Percentiles rank a stretch among this genome's conserved stretches.
phyloP scores from a whole-genome alignment of 139 green algal genomes.

The Zygnema circumcarinatum region DNA sequence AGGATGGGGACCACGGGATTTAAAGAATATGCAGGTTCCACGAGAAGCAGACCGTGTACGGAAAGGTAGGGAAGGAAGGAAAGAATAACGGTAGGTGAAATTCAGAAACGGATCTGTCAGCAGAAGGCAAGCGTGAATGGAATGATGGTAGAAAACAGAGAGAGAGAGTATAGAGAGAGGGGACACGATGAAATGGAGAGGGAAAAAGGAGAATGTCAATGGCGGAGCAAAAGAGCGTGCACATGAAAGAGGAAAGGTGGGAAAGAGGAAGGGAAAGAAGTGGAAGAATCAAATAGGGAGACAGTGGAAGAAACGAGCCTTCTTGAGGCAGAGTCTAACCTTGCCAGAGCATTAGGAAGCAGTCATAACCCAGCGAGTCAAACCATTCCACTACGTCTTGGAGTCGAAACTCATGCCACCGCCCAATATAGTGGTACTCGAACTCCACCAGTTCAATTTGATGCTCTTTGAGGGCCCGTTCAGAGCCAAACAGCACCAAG shows the following conservation, averaged over 20 bases:
- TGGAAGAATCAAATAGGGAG: background rate
- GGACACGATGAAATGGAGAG: background rate
- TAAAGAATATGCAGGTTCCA: background rate
- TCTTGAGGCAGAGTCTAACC: background rate
- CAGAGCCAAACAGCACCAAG: background rate
- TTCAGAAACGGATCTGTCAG: background rate
- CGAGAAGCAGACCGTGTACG: background rate
- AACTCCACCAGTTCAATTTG: too few species aligned
- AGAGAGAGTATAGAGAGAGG: background rate
- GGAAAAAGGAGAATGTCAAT: background rate
- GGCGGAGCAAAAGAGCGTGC: background rate
- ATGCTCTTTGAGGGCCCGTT: background rate
- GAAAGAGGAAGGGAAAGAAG: conserved; percentile 26
- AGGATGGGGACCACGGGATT: background rate
- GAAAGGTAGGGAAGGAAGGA: too few species aligned
- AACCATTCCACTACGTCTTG: too few species aligned
- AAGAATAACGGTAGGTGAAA: background rate
- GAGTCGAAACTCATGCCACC: too few species aligned
- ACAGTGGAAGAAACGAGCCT: background rate
- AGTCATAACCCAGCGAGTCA: background rate
- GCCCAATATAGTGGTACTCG: too few species aligned
- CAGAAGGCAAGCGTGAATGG: too few species aligned
- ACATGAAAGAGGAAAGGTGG: background rate
- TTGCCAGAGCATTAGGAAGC: background rate
- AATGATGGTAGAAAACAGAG: background rate